Evolutionary conservation across 495 filamentous ascomycete genomes (phyloP).

Genomic region (Annulohypoxylon stygium): DNA sequence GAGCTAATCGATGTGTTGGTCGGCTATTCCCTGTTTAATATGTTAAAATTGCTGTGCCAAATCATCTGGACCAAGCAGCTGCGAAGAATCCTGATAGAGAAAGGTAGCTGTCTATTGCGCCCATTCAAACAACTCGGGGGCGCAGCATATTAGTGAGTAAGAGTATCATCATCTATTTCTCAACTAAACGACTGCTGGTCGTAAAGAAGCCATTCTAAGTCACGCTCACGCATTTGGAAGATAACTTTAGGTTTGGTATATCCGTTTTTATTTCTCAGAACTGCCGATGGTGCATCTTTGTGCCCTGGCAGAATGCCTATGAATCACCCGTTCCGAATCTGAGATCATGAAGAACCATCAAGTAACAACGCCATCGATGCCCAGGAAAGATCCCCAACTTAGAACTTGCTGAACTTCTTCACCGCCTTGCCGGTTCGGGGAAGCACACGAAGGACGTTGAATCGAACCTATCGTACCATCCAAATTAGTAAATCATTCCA

Average conservation of each 20-base stretch:
- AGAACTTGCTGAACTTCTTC: constrained; percentile 99
- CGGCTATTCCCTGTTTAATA: too few relatives aligned
- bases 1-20: too few relatives aligned
- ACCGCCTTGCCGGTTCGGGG: constrained; percentile 96
- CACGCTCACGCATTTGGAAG: neutral
- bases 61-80: neutral
- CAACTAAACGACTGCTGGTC: neutral
- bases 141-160: neutral
- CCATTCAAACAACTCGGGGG: neutral
- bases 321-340: constrained; percentile 63
- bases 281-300: constrained; percentile 61
- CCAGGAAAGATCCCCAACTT: constrained; percentile 65
- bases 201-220: neutral
- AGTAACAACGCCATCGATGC: constrained; percentile 67
- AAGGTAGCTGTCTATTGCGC: neutral
- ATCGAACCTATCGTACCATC: constrained; percentile 78
- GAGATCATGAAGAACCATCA: constrained; percentile 64
- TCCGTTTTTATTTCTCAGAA: constrained; percentile 59
- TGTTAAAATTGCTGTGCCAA: too few relatives aligned
- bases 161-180: neutral
- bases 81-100: neutral
- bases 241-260: constrained; percentile 38
- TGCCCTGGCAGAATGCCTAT: constrained; percentile 61
- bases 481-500: constrained; percentile 44
- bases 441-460: constrained; percentile 98